Base-by-base conservation (phyloP, 1,284 basidiomycete species). In the Pseudozyma thailandica region DNA sequence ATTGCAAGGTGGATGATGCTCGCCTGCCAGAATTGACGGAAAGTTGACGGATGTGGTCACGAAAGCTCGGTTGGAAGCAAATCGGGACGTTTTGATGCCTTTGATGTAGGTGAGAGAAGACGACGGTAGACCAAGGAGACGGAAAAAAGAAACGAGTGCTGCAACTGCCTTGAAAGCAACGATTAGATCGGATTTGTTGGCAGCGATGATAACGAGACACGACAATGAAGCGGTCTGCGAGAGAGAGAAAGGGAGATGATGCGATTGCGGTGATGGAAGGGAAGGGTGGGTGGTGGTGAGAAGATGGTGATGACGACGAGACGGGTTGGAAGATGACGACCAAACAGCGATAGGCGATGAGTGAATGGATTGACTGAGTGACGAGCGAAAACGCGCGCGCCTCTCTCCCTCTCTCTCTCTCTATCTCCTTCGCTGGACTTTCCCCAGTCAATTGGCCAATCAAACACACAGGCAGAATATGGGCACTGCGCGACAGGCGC, bases 261-360 rank as follows among this genome's bases (percentile, higher is more conserved):
- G 44, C 27, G 47, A 28, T 15, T 20, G 41, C 27, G 31, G 28
- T 50, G 51, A 49, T 33, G 48, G 44, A 27, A 44, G 45, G 38
- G 52, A 39, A 38, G 38, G 6, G 25, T 21, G 38, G 55, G 30
- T 54, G 62, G 55, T 54, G 62, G 50, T 37, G 46, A 64, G 30
- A 23, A 27, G 48, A 42, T 46, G 42, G 25, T 46, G 61, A 64
- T 54, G 61, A 37, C 50, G 62, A 50, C 46, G 49, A 48, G 59
- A 46, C 15, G 27, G 35, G 3, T 12, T 28, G 27, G 28, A 33
- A 49, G 31, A 30, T 38, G 50, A 53, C 42, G 41, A 9, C 13
- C 33, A 7, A 35, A 35, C 46, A 48, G 41, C 45, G 30, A 38
- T 37, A 12, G 38, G 20, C 30, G 25, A 42, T 46, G 44, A 31